A percentile compares a stretch with the other conserved stretches of the same genome.
These are phyloP conservation scores for Taxillus chinensis DNA, from an alignment of 164 flowering plant species.

Conservation along the genomic window DNA sequence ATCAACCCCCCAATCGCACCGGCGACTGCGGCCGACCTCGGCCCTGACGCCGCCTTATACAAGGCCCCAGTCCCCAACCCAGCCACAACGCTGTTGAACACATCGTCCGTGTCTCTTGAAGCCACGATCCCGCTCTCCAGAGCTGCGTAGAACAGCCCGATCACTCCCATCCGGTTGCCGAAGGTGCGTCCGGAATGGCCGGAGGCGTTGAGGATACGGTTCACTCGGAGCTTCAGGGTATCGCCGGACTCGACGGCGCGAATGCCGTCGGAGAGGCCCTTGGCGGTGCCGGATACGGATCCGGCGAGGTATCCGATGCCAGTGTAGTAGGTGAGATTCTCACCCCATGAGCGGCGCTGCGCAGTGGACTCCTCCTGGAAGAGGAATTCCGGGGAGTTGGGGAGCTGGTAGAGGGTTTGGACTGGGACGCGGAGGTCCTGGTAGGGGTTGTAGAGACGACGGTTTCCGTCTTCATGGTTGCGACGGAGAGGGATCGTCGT, in stretches of 20 bases:
- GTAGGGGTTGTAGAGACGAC: conserved; percentile 77
- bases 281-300: conserved; percentile 45
- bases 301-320: conserved; percentile 71
- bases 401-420: conserved; percentile 56
- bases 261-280: conserved; percentile 48
- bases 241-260: conserved; percentile 53
- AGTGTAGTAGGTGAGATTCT: conserved; percentile 80
- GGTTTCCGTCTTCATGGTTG: conserved; percentile 1
- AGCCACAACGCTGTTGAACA: conserved; percentile 48
- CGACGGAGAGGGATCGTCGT: not conserved
- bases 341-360: conserved; percentile 87
- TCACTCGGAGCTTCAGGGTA: conserved; percentile 59
- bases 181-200: conserved; percentile 58
- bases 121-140: conserved; percentile 52
- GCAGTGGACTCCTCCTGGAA: conserved; percentile 65
- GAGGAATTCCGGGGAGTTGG: conserved; percentile 76
- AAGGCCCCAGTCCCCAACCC: conserved; percentile 59
- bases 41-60: conserved; percentile 51
- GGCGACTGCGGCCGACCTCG: conserved; percentile 57
- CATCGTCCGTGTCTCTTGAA: conserved; percentile 42
- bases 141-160: conserved; percentile 68
- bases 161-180: conserved; percentile 62
- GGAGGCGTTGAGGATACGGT: conserved; percentile 59
- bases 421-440: conserved; percentile 46
- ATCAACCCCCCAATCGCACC: conserved; percentile 51